Conservation (phyloP, 2,329 filamentous ascomycete genomes). For the Neoarthrinium moseri region DNA sequence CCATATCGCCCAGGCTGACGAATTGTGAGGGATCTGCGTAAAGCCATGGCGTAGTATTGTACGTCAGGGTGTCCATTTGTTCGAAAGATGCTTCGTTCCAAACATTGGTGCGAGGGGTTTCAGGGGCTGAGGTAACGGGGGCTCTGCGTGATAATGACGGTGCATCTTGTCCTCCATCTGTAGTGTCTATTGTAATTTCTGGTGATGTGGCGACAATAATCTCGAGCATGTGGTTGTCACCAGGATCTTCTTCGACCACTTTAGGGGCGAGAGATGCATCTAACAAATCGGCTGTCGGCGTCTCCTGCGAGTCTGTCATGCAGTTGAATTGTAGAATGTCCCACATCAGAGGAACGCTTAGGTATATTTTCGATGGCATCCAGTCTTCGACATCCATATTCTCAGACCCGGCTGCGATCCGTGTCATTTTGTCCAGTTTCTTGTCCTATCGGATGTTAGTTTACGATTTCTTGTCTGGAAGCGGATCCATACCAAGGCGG, state of each 20-base stretch:
- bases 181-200: constrained; percentile 49
- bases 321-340: constrained; percentile 49
- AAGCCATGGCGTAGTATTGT: constrained; percentile 42
- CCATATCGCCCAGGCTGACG: constrained; percentile 34
- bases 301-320: constrained; percentile 32
- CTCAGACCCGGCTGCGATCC: constrained; percentile 47
- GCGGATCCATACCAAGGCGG: constrained; percentile 36
- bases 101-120: constrained; percentile 19
- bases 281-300: constrained; percentile 36
- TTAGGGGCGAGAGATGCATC: constrained; percentile 38
- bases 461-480: background rate
- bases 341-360: constrained; percentile 53
- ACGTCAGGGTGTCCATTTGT: constrained; percentile 33
- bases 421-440: constrained; percentile 46
- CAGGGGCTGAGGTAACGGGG: constrained; percentile 18
- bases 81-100: constrained; percentile 30
- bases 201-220: constrained; percentile 51
- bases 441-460: constrained; percentile 35
- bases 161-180: constrained; percentile 48
- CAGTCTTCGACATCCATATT: constrained; percentile 47
- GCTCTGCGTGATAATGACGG: constrained; percentile 38
- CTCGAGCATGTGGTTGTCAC: constrained; percentile 40
- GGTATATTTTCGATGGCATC: constrained; percentile 51
- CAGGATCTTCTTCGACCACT: constrained; percentile 25
- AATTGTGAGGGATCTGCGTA: constrained; percentile 41